Base-by-base conservation (phyloP, 2,329 filamentous ascomycete species). In the Talaromyces sp. region DNA sequence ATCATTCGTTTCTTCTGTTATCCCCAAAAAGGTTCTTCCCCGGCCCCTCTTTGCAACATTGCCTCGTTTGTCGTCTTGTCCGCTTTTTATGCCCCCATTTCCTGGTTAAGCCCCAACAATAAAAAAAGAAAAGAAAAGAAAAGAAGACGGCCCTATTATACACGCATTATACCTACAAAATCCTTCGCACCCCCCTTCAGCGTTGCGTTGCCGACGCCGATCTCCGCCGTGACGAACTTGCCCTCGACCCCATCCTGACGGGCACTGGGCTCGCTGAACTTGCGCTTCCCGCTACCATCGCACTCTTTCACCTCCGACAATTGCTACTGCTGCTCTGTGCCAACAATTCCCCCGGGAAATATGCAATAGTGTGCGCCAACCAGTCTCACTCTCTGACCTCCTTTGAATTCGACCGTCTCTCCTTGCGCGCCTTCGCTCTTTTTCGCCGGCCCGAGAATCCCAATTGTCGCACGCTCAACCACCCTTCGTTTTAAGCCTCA, bases 361-460 rank as follows among this genome's bases (percentile, higher is more conserved):
- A 51, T 51, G 48, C 32, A 41, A 43, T 51, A 51, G 48, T 35
- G 39, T 41, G 41, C 33, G 36, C 47, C 9, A 45, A 44, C 46
- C 37, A n/a, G 44, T 36, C 35, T 49, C 10, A 36, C 45, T 48
- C 32, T 42, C 13, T n/a, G n/a, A n/a, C n/a, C n/a, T n/a, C n/a
- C n/a, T n/a, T n/a, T n/a, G 40, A 24, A 30, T 33, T 36, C 40
- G 4, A 9, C 24, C 43, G 42, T 51, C 46, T 17, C 41, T 44
- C 43, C 32, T 51, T 43, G 33, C 44, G 39, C 30, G 17, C 27
- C 36, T 44, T 30, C 33, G 14, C n/a, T 32, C 32, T 49, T 46
- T 46, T n/a, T 20, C 37, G 14, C 33, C 41, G 16, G 41, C 24
- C n/a, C 27, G 30, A 22, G n/a, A n/a, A 27, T 5, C 24, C 24